These are phyloP conservation scores for Zizania latifolia DNA, from an alignment of 176 grass and related monocot species.

Conservation along the genomic window DNA sequence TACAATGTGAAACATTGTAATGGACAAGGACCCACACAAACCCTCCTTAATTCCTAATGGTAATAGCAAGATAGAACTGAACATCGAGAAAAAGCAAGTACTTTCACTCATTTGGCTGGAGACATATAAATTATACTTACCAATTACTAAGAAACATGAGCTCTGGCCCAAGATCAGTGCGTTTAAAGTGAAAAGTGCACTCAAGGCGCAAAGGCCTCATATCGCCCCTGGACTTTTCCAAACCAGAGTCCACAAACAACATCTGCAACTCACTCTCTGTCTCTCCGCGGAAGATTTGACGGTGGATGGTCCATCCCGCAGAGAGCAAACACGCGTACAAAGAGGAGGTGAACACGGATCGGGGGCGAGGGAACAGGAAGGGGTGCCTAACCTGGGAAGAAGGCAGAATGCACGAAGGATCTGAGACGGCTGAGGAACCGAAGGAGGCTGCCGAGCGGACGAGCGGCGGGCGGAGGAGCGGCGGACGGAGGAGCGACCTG, in stretches of 20 bases:
- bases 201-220: background rate
- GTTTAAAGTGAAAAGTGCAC: background rate
- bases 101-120: background rate
- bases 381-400: background rate
- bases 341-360: background rate
- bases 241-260: background rate
- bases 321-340: background rate
- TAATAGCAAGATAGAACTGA: background rate
- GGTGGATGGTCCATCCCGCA: too few relatives aligned
- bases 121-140: background rate
- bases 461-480: too few relatives aligned
- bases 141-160: background rate
- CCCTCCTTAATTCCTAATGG: background rate
- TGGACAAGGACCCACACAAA: background rate
- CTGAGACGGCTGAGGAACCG: too few relatives aligned
- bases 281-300: too few relatives aligned
- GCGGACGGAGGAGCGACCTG: too few relatives aligned
- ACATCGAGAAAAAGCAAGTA: background rate
- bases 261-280: background rate
- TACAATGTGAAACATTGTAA: background rate
- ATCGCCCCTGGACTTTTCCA: background rate
- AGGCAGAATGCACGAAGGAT: slow-evolving; percentile 21
- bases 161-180: background rate
- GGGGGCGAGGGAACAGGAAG: background rate
- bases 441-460: too few relatives aligned